Percentiles rank a stretch among this genome's conserved stretches.
phyloP scores from a whole-genome alignment of 768 basidiomycete genomes.

The Butyriboletus loyo region DNA sequence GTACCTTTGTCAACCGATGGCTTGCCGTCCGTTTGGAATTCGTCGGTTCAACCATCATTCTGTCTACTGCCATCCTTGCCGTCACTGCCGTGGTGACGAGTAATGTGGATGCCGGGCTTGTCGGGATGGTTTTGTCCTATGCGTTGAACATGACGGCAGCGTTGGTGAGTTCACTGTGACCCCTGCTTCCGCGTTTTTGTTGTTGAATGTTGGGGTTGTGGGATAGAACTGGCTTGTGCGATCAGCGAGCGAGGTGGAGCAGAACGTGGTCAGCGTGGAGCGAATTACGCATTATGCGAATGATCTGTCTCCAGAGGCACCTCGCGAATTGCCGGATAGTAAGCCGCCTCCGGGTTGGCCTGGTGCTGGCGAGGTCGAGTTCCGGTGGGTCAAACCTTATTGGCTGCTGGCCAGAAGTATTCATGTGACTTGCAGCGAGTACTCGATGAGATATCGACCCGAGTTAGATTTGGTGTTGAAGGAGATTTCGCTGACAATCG shows the following conservation, averaged over 20 bases:
- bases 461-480: constrained; percentile 81
- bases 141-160: constrained; percentile 81
- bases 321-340: constrained; percentile 59
- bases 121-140: constrained; percentile 84
- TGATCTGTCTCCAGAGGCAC: constrained; percentile 69
- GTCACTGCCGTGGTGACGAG: constrained; percentile 69
- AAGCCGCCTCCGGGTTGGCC: constrained; percentile 70
- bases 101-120: constrained; percentile 82
- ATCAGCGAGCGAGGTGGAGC: constrained; percentile 83
- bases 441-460: constrained; percentile 76
- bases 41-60: constrained; percentile 76
- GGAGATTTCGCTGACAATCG: constrained; percentile 67
- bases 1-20: constrained; percentile 79
- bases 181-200: neutral
- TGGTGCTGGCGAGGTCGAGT: constrained; percentile 64
- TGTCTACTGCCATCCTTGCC: constrained; percentile 65
- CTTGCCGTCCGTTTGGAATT: constrained; percentile 81
- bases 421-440: constrained; percentile 41
- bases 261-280: constrained; percentile 88
- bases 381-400: constrained; percentile 46
- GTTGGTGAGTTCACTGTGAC: constrained; percentile 46
- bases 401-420: neutral
- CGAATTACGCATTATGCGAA: constrained; percentile 77
- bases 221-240: constrained; percentile 77
- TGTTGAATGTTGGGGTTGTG: neutral